phyloP scores from a whole-genome alignment of 208 protist species.

The Acanthamoeba lenticulata region DNA sequence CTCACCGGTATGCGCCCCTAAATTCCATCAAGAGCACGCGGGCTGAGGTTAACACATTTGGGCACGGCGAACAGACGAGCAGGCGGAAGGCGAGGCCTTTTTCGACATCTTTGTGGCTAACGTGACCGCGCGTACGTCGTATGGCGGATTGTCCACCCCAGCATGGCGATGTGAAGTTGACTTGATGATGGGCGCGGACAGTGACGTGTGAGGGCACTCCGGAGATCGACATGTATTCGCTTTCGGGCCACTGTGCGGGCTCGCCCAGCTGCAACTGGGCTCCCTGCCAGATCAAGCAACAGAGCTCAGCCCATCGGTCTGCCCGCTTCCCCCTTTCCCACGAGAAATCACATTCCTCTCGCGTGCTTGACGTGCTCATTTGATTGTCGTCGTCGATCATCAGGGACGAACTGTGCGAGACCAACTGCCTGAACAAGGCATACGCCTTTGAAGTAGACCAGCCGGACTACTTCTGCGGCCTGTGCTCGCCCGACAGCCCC shows the following conservation, averaged over 20 bases:
- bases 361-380: neutral
- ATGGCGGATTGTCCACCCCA: neutral
- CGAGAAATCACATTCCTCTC: neutral
- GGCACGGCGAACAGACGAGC: neutral
- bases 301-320: neutral
- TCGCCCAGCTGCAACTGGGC: slow-evolving; percentile 54
- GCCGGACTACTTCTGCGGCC: slow-evolving; percentile 10
- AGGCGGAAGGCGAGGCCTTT: neutral
- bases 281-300: neutral
- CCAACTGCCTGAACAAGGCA: neutral
- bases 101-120: slow-evolving; percentile 18
- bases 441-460: neutral
- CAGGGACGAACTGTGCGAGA: neutral
- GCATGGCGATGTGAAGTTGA: neutral
- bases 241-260: neutral
- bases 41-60: too few species aligned
- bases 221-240: slow-evolving; percentile 37
- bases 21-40: too few species aligned
- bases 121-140: neutral
- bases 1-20: too few species aligned
- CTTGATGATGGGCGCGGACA: neutral
- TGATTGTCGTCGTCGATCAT: neutral
- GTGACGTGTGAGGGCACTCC: neutral
- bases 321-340: neutral
- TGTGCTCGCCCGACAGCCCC: neutral